Percentiles rank a stretch among this genome's conserved stretches.
These are phyloP conservation scores for Ustulina deusta DNA, from an alignment of 2,329 filamentous ascomycete genomes.

Conservation along the genomic window DNA sequence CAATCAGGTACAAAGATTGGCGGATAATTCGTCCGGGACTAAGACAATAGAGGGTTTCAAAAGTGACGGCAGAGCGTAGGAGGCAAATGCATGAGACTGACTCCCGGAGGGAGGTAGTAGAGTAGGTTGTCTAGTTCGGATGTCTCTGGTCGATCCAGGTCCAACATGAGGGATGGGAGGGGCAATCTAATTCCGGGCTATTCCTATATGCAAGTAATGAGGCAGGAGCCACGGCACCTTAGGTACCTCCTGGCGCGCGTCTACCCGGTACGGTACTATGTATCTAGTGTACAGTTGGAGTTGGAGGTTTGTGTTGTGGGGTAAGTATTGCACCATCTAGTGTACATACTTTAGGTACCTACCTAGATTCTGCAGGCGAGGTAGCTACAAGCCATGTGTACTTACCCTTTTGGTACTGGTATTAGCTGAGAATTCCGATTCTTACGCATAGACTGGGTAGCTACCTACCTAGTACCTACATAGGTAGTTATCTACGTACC, in stretches of 20 bases:
- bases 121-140: background rate
- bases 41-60: background rate
- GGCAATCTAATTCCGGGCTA: slow-evolving; percentile 12
- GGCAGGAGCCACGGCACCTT: background rate
- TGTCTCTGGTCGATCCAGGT: background rate
- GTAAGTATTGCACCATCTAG: background rate
- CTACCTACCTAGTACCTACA: no score
- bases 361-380: no score
- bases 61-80: background rate
- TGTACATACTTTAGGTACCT: no score
- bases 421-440: no score
- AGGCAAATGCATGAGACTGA: background rate
- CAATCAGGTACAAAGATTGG: background rate
- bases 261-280: background rate
- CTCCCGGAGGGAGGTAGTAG: no score
- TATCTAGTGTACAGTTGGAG: no score
- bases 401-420: background rate
- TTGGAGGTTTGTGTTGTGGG: background rate
- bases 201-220: slow-evolving; percentile 8
- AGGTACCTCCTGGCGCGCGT: background rate
- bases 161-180: slow-evolving; percentile 1
- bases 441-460: no score
- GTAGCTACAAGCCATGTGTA: no score
- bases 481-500: background rate
- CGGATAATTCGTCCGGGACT: background rate